Evolutionary conservation across 139 green algal genomes (phyloP).

Genomic region (Chlamydomonas asymmetrica): DNA sequence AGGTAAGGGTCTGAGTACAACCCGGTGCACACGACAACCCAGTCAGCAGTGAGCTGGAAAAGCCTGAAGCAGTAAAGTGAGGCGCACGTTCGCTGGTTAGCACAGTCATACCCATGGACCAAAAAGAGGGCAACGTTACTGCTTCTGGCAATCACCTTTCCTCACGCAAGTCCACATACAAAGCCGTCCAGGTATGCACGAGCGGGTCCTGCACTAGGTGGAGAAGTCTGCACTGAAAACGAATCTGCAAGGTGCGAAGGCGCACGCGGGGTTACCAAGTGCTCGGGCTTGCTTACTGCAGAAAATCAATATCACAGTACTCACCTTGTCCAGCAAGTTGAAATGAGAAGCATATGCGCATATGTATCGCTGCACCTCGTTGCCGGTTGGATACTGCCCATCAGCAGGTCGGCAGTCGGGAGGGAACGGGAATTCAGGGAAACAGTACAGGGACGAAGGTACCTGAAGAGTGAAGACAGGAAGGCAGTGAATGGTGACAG

Average conservation of each 20-base stretch:
- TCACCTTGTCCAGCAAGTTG: slow-evolving; percentile 16
- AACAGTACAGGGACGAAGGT: too few relatives aligned
- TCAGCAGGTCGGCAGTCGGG: too few relatives aligned
- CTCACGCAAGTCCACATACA: slow-evolving; percentile 6
- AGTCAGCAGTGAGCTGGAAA: slow-evolving; percentile 18
- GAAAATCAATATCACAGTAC: too few relatives aligned
- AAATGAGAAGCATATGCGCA: not conserved
- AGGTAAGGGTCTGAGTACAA: slow-evolving; percentile 23
- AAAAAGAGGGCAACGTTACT: not conserved
- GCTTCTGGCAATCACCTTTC: slow-evolving; percentile 10
- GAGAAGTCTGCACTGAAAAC: slow-evolving; percentile 24
- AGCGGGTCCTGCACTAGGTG: slow-evolving; percentile 1
- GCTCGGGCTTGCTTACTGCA: too few relatives aligned
- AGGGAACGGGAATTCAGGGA: too few relatives aligned
- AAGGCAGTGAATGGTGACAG: too few relatives aligned
- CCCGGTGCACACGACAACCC: slow-evolving; percentile 6
- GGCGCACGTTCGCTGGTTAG: not conserved
- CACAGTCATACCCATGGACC: not conserved
- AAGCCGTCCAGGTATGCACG: slow-evolving; percentile 4
- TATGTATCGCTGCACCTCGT: slow-evolving; percentile 10
- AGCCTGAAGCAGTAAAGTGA: not conserved
- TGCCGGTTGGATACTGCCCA: not conserved
- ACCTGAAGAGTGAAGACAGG: too few relatives aligned
- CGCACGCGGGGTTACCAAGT: too few relatives aligned
- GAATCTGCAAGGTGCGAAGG: too few relatives aligned